Evolutionary conservation across 2,329 filamentous ascomycete genomes (phyloP), one percentile per base, ranked within the genome.

Genomic region (Phialocephala subalpina): DNA sequence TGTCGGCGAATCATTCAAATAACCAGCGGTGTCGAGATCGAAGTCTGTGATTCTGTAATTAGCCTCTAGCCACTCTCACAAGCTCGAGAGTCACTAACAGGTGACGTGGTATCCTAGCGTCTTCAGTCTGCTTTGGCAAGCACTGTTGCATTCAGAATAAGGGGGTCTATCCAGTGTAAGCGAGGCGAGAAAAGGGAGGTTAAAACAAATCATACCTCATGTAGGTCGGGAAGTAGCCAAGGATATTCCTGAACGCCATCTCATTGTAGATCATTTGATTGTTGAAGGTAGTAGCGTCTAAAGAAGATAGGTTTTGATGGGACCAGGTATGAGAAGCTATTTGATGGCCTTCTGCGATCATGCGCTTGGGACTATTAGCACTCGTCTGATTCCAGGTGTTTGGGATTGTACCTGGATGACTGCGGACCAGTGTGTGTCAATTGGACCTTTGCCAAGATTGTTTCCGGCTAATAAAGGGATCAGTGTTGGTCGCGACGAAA

Each of bases 281-380:
- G 65, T 80, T 78, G 67, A 83, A 80, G 66, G 81, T 77, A 3
- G 74, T 72, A 16, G 79, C 73, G 16, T 79, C 79, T 56, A 85
- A 71, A n/a, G 77, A 76, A 67, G 78, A 80, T 63, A 85, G 72
- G 64, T 83, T 80, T 63, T 82, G 77, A 70, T 87, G 84, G 3
- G 81, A 82, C 84, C 84, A 86, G 11, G 84, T 86, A 74, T 86
- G 87, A 16, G 82, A 85, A 65, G 84, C 87, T 66, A 90, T 79
- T 75, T 90, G 87, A 75, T 90, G 88, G 12, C 86, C 73, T 60
- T 72, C 72, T 2, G 68, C 52, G 47, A 70, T 47, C 73, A 75
- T 75, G 49, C 73, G 69, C 69, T 53, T 57, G 7, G 11, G 40
- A 38, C 16, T 45, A 36, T 56, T 42, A 53, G 49, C 22, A 2